Evolutionary conservation across 2,329 filamentous ascomycete species (phyloP), one percentile per base, ranked within the genome.

Genomic region (Fusarium sp.): DNA sequence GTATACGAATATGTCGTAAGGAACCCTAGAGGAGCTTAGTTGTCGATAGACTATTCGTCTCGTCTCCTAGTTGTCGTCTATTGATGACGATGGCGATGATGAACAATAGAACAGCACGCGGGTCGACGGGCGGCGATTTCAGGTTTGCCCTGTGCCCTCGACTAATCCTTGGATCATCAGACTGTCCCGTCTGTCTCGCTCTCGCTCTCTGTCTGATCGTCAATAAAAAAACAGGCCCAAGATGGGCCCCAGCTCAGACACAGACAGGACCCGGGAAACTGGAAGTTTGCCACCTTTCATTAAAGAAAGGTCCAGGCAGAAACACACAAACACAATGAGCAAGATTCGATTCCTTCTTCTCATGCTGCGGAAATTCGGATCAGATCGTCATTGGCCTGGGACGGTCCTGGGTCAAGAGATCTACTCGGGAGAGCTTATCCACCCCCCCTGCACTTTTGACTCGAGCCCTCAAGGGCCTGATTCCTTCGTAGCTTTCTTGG

Each of bases 281-380:
- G 63, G 65, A 54, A 63, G 54, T 60, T 54, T 41, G 52, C 43
- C 63, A 72, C 62, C 67, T 43, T 45, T 61, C 48, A 43, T 50
- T 33, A 59, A 50, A 59, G 54, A 58, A 31, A 43, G 10, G 6
- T 7, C 43, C 7, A 48, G 43, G 43, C 43, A 48, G 43, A 48
- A 48, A 48, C 43, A 48, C 20, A 7, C 14, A 37, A 37, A 37
- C 7, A 48, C 9, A 48, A 48, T 18, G 22, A 24, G 22, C 43
- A 48, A 54, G 18, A 54, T 29, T 31, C 16, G 11, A 31, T 50
- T 29, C 24, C 41, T 43, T 54, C 29, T 20, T 54, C 29, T 20
- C 33, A 33, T 54, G 27, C 18, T 41, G 50, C 20, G 11, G 52
- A 56, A 56, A 33, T 35, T 37, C 52, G 29, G 52, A 56, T 33